These are phyloP conservation scores for Neurospora crassa DNA, from an alignment of 2,329 filamentous ascomycete genomes.

Conservation along the genomic window DNA sequence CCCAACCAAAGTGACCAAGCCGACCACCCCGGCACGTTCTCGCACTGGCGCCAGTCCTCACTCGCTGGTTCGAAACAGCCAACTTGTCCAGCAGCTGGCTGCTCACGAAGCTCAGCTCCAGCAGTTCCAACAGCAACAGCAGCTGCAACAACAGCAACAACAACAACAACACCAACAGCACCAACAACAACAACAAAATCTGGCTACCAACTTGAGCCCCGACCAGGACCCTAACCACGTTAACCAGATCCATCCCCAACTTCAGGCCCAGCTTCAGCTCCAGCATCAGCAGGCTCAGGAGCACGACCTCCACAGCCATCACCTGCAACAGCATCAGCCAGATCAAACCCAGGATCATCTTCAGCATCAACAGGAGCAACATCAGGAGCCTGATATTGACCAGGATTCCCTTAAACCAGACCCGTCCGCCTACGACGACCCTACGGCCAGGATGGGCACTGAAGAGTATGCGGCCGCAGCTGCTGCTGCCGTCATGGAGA, in stretches of 20 bases:
- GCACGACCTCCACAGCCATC: conserved; percentile 8
- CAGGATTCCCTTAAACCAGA: conserved; percentile 19
- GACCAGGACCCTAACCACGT: conserved; percentile 3
- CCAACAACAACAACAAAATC: conserved; percentile 1
- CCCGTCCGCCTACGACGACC: conserved; percentile 16
- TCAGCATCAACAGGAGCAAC: neutral
- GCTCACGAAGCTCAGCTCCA: conserved; percentile 8
- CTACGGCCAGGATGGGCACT: conserved; percentile 11
- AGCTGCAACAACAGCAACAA: conserved; percentile 17
- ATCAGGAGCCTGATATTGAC: conserved; percentile 7
- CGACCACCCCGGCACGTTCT: conserved; percentile 18
- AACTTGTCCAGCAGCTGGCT: conserved; percentile 7
- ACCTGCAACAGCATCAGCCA: conserved; percentile 15
- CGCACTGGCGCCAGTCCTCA: conserved; percentile 20
- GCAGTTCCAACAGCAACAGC: conserved; percentile 18
- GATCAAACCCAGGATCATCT: conserved; percentile 15
- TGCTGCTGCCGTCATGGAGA: conserved; percentile 20
- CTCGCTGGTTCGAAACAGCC: neutral
- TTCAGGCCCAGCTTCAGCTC: neutral
- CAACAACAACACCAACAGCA: conserved; percentile 13
- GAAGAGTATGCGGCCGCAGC: conserved; percentile 22
- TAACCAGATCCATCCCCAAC: neutral
- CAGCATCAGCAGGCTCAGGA: neutral
- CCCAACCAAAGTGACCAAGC: conserved; percentile 36
- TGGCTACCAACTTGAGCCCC: conserved; percentile 8